Conservation (phyloP, 2,329 filamentous ascomycete genomes). For the Colletotrichum lupini region DNA sequence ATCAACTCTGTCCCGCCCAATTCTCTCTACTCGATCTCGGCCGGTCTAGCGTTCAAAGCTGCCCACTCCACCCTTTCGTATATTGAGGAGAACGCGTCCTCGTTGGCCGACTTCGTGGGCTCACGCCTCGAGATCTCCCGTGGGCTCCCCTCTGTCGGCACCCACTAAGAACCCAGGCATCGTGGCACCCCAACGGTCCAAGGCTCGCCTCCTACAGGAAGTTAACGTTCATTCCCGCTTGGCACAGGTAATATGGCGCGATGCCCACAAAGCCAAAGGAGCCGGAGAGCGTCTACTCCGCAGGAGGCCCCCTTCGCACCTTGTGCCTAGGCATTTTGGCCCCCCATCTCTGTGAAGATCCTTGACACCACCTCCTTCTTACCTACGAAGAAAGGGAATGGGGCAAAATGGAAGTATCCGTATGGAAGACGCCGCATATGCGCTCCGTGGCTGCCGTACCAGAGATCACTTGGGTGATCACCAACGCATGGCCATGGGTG, state of each 20-base stretch:
- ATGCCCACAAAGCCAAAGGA: slow-evolving; percentile 4
- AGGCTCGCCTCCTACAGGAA: neutral
- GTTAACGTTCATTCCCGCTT: slow-evolving; percentile 7
- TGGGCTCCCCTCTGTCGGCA: slow-evolving; percentile 4
- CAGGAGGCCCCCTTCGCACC: slow-evolving; percentile 1
- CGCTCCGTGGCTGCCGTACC: slow-evolving; percentile 32
- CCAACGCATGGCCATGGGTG: slow-evolving; percentile 26
- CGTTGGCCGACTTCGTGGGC: neutral
- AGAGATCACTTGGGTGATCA: slow-evolving; percentile 37
- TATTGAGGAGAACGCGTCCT: neutral
- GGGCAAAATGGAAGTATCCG: neutral
- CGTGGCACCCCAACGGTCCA: neutral
- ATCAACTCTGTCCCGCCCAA: neutral
- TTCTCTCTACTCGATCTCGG: slow-evolving; percentile 6
- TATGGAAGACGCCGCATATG: slow-evolving; percentile 25
- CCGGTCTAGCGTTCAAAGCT: slow-evolving; percentile 9
- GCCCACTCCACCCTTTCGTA: neutral
- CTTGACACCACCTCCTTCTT: slow-evolving; percentile 12
- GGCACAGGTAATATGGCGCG: slow-evolving; percentile 23
- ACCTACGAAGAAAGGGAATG: neutral
- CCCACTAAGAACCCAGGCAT: slow-evolving; percentile 1
- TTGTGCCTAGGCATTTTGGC: slow-evolving; percentile 12
- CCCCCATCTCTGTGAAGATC: slow-evolving; percentile 29
- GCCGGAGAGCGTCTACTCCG: slow-evolving; percentile 16
- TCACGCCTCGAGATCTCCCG: slow-evolving; percentile 9